Percentiles rank a stretch among this genome's conserved stretches.
These are phyloP conservation scores for Phoma sp. DNA, from an alignment of 2,329 filamentous ascomycete species.

Conservation along the genomic window DNA sequence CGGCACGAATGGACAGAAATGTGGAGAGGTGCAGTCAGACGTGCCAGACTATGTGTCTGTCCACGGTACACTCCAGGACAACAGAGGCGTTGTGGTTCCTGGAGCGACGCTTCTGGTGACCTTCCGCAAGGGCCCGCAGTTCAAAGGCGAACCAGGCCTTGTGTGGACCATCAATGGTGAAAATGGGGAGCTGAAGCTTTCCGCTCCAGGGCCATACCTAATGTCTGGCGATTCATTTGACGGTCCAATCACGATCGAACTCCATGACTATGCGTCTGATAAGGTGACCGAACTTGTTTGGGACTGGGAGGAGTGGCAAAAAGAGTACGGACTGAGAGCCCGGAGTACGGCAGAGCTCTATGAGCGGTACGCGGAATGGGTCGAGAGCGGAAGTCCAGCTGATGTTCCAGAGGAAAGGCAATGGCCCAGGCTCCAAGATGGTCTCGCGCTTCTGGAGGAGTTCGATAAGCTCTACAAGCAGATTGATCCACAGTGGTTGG, in stretches of 20 bases:
- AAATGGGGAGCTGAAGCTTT: constrained; percentile 24
- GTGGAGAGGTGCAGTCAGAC: constrained; percentile 35
- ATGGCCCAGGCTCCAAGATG: constrained; percentile 51
- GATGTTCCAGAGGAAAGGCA: constrained; percentile 14
- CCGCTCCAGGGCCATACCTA: constrained; percentile 55
- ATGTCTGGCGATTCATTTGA: constrained; percentile 14
- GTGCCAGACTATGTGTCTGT: constrained; percentile 55
- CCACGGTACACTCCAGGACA: constrained; percentile 38
- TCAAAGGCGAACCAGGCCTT: constrained; percentile 20
- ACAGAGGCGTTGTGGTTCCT: background rate
- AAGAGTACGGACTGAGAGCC: constrained; percentile 25
- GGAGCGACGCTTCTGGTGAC: constrained; percentile 18
- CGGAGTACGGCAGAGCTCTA: constrained; percentile 37
- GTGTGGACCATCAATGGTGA: constrained; percentile 25
- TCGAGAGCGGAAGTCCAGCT: constrained; percentile 18
- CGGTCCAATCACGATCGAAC: constrained; percentile 30
- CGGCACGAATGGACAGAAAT: constrained; percentile 2
- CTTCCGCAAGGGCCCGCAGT: constrained; percentile 24
- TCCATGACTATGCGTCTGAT: constrained; percentile 35
- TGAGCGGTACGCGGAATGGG: constrained; percentile 37
- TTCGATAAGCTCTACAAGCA: constrained; percentile 23
- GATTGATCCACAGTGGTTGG: constrained; percentile 16
- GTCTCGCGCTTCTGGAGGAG: constrained; percentile 56
- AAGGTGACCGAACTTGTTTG: constrained; percentile 45
- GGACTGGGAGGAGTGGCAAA: constrained; percentile 50